Base-by-base conservation (phyloP, 1,284 basidiomycete genomes). In the Puccinia coronata region DNA sequence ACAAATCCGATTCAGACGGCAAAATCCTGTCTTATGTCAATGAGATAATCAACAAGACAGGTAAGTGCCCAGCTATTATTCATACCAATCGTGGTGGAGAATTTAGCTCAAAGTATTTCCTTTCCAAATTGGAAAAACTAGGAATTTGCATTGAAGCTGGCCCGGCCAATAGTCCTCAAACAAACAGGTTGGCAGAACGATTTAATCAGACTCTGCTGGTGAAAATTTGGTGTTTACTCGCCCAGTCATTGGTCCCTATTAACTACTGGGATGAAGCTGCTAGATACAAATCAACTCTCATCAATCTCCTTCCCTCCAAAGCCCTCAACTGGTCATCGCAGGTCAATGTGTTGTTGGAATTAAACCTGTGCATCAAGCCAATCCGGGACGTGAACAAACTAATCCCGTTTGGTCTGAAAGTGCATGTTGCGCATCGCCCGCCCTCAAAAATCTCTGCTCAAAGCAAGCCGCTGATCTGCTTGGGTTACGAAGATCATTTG, bases 251-350 rank as follows among this genome's bases (percentile, higher is more conserved):
- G n/a, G n/a, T n/a, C n/a, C n/a, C n/a, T n/a, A n/a, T 47, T 8
- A 67, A 67, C n/a, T 31, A 34, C 34, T 67, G 63, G 63, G 34
- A 67, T 67, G 63, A 67, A 34, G 63, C 63, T 5, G 63, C 36
- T 9, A 67, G 34, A 67, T 67, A 31, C 36, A 11, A 12, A 41
- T 67, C 63, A 31, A 31, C 18, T 8, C 36, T 67, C 16, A 67
- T 67, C 36, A 72, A 72, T 36, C 43, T 72, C 20, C 47, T 71
- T 39, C 36, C 69, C 23, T 47, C 69, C 5, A 41, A 43, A 25
- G 25, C 31, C 34, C 12, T 51, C 1, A 72, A 71, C n/a, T 43
- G 69, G 69, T n/a, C 36, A 12, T 71, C 18, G n/a, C 41, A 34
- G n/a, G 47, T 71, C 16, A 28, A 25, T 71, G 31, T 43, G 4